phyloP scores from a whole-genome alignment of 352 stramenopile genomes.

The Globisporangium cederbergense region DNA sequence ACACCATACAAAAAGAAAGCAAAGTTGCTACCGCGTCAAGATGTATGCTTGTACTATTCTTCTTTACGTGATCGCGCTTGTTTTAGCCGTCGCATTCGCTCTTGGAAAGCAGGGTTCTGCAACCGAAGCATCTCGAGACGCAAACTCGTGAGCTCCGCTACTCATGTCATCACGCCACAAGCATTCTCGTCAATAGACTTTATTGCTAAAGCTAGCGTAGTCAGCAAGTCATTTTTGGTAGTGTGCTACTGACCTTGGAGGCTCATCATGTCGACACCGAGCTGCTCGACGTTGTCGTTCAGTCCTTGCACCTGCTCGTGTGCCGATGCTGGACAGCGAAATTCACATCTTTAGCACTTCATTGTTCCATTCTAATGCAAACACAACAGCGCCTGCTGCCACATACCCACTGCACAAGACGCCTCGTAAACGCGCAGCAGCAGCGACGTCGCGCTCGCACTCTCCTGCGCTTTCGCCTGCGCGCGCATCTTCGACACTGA shows the following conservation, averaged over 20 bases:
- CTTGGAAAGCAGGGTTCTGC: slow-evolving; percentile 13
- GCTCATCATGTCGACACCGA: neutral
- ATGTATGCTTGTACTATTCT: too few relatives aligned
- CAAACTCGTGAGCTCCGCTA: slow-evolving; percentile 16
- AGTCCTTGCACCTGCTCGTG: neutral
- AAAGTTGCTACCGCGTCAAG: neutral
- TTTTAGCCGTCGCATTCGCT: slow-evolving; percentile 15
- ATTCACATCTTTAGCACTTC: neutral
- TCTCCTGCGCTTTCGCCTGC: neutral
- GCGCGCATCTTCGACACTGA: neutral
- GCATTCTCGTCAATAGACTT: neutral
- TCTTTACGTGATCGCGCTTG: neutral
- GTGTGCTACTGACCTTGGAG: neutral
- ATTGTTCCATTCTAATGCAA: neutral
- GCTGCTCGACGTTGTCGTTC: neutral
- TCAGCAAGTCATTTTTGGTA: neutral
- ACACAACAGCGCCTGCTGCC: neutral
- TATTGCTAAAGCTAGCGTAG: neutral
- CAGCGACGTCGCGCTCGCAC: neutral
- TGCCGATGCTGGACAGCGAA: neutral
- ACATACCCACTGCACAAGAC: neutral
- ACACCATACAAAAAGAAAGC: neutral
- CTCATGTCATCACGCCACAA: neutral
- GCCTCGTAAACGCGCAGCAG: slow-evolving; percentile 1
- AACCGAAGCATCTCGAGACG: slow-evolving; percentile 17